Conservation (phyloP, 208 protist species). For the Borovskyia barvae region DNA sequence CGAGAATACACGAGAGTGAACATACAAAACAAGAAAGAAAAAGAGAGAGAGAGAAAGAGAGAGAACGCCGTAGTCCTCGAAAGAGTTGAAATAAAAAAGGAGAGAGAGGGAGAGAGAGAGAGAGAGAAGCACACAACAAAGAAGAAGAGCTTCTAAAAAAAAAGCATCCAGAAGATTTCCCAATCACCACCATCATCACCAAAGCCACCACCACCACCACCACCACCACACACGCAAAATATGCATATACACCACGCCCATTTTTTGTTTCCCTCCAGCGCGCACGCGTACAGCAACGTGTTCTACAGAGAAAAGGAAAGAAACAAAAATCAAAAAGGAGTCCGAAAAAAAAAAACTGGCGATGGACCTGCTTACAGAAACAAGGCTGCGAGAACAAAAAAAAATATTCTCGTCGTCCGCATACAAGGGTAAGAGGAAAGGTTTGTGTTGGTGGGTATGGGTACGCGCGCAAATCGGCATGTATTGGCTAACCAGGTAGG, state of each 20-base stretch:
- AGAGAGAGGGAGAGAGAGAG: neutral
- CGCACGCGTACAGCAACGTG: too few relatives aligned
- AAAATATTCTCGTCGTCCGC: neutral
- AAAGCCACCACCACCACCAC: too few relatives aligned
- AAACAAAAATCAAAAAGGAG: neutral
- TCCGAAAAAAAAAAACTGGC: neutral
- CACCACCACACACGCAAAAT: too few relatives aligned
- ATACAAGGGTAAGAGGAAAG: too few relatives aligned
- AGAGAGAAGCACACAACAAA: neutral
- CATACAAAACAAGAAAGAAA: constrained; percentile 1
- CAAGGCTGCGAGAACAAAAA: neutral
- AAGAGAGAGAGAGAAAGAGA: neutral
- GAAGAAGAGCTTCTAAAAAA: neutral
- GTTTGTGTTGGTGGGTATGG: too few relatives aligned
- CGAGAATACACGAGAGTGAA: neutral
- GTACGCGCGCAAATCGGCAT: too few relatives aligned
- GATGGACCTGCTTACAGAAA: neutral
- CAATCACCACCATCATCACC: too few relatives aligned
- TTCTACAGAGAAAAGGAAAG: neutral
- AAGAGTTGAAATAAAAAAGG: neutral
- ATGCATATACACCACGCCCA: too few relatives aligned
- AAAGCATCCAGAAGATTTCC: too few relatives aligned
- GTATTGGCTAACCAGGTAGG: too few relatives aligned
- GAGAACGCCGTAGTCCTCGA: too few relatives aligned
- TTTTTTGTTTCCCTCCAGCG: too few relatives aligned